These are phyloP conservation scores for Panus rudis DNA, from an alignment of 768 basidiomycete species.

Conservation along the genomic window DNA sequence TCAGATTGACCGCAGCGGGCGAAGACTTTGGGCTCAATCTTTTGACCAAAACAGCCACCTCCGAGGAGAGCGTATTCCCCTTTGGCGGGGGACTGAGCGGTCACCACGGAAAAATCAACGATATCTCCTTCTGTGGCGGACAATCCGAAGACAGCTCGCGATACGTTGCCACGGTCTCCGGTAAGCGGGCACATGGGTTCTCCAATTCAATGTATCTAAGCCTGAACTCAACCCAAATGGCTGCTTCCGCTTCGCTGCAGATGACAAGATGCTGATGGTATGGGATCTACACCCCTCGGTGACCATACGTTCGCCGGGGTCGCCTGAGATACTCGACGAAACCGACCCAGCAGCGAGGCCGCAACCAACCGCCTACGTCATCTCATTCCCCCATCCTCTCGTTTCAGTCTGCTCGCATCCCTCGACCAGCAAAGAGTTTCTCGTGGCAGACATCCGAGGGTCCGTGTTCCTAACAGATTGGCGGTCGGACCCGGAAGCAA, in stretches of 20 bases:
- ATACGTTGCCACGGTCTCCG: constrained; percentile 78
- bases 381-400: constrained; percentile 68
- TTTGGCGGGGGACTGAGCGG: constrained; percentile 80
- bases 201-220: background rate
- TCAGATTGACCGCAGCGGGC: constrained; percentile 61
- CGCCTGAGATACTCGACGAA: constrained; percentile 21
- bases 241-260: constrained; percentile 28
- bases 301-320: constrained; percentile 35
- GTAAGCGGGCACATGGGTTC: constrained; percentile 28
- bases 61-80: constrained; percentile 48
- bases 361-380: constrained; percentile 74
- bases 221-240: too few species aligned
- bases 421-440: constrained; percentile 67
- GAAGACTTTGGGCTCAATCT: constrained; percentile 66
- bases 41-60: constrained; percentile 47
- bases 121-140: constrained; percentile 76
- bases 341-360: constrained; percentile 36
- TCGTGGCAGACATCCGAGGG: constrained; percentile 70
- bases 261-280: constrained; percentile 80
- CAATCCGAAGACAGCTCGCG: constrained; percentile 57
- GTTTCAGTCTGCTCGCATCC: constrained; percentile 65
- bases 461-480: constrained; percentile 77
- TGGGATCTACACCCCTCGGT: constrained; percentile 72
- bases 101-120: constrained; percentile 73
- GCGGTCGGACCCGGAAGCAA: constrained; percentile 59